Conservation (phyloP, 495 filamentous ascomycete genomes). For the Jackrogersella multiformis region DNA sequence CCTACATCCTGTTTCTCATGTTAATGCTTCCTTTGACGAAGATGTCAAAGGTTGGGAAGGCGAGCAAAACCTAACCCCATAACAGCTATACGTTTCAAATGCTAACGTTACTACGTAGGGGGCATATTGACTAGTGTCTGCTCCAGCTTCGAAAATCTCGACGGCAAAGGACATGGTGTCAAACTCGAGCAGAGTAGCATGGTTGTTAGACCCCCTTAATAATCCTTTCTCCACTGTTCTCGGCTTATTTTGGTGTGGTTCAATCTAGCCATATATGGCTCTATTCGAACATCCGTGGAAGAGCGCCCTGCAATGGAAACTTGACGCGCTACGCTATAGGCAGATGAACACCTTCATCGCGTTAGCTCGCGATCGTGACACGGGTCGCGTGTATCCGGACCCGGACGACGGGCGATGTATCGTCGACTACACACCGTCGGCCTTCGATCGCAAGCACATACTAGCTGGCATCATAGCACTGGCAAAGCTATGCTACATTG, state of each 20-base stretch:
- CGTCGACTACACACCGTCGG: slow-evolving; percentile 73
- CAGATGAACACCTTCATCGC: slow-evolving; percentile 74
- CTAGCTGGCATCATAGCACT: slow-evolving; percentile 75
- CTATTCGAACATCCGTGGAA: slow-evolving; percentile 70
- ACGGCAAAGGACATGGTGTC: slow-evolving; percentile 81
- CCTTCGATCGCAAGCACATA: slow-evolving; percentile 73
- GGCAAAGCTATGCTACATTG: slow-evolving; percentile 78
- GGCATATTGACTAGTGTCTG: slow-evolving; percentile 78
- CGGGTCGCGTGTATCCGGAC: slow-evolving; percentile 79
- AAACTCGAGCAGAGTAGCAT: slow-evolving; percentile 80
- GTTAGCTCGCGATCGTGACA: slow-evolving; percentile 74
- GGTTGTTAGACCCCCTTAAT: slow-evolving; percentile 50
- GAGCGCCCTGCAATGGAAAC: slow-evolving; percentile 73
- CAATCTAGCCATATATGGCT: slow-evolving; percentile 47
- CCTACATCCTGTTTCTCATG: slow-evolving; percentile 75
- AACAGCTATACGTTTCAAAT: background rate
- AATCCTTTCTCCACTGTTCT: background rate
- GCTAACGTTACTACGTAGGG: slow-evolving; percentile 42
- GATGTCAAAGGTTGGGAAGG: slow-evolving; percentile 82
- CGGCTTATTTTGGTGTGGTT: background rate
- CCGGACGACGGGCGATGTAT: slow-evolving; percentile 68
- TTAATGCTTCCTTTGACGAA: slow-evolving; percentile 70
- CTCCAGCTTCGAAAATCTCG: slow-evolving; percentile 82
- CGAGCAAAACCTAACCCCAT: slow-evolving; percentile 8
- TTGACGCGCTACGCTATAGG: slow-evolving; percentile 65